These are phyloP conservation scores for Saccharomycopsis fibuligera DNA, from an alignment of 805 yeast genomes.

Conservation along the genomic window DNA sequence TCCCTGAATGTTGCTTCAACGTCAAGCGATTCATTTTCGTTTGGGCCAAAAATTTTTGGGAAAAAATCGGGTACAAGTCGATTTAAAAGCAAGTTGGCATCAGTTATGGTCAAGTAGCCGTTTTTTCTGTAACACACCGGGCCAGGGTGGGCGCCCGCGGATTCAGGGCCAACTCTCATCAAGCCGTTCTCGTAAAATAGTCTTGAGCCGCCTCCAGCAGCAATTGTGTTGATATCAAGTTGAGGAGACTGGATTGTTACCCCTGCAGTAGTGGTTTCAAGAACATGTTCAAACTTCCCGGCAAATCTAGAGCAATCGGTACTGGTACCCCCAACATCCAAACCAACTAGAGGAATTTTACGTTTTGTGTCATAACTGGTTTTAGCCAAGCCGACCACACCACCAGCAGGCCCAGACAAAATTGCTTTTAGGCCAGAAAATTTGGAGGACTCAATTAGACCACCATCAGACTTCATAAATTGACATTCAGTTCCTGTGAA, in stretches of 20 bases:
- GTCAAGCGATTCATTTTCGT: constrained; percentile 68
- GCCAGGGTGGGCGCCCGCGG: constrained; percentile 85
- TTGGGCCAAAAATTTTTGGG: constrained; percentile 79
- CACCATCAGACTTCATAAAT: constrained; percentile 97
- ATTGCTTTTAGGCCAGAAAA: constrained; percentile 88
- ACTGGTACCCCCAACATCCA: constrained; percentile 90
- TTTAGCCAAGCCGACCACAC: constrained; percentile 86
- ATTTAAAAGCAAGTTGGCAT: constrained; percentile 72
- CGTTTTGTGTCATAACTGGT: constrained; percentile 63
- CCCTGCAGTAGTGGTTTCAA: constrained; percentile 80
- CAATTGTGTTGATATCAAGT: constrained; percentile 72
- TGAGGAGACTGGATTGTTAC: constrained; percentile 82
- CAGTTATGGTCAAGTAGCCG: constrained; percentile 81
- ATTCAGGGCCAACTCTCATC: constrained; percentile 79
- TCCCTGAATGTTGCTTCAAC: constrained; percentile 40
- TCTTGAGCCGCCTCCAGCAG: constrained; percentile 80
- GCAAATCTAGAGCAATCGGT: constrained; percentile 77
- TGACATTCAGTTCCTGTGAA: constrained; percentile 53
- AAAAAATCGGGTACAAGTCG: constrained; percentile 67
- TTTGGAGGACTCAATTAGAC: constrained; percentile 73
- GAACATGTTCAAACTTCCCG: constrained; percentile 69
- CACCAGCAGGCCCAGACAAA: constrained; percentile 96
- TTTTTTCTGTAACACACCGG: constrained; percentile 83
- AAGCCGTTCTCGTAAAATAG: constrained; percentile 63
- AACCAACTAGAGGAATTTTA: constrained; percentile 63